These are phyloP conservation scores for Elsinoe australis DNA, from an alignment of 2,329 filamentous ascomycete genomes.

Conservation along the genomic window DNA sequence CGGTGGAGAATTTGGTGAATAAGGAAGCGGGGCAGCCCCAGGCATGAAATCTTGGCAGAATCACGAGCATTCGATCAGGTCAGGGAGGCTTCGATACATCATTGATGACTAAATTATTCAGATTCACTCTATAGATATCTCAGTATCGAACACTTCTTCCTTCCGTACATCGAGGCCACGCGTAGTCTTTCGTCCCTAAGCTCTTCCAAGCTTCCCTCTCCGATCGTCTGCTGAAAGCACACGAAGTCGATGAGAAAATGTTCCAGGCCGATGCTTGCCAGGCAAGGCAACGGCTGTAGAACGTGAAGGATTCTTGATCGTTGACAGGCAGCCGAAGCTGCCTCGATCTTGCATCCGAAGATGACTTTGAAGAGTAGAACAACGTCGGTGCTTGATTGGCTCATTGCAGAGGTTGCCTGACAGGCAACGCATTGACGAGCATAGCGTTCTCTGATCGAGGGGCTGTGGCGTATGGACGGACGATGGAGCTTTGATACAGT, in stretches of 20 bases:
- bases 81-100: no score
- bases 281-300: constrained; percentile 4
- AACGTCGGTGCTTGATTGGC: not conserved
- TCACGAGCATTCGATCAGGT: not conserved
- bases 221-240: constrained; percentile 12
- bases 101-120: no score
- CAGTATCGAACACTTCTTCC: no score
- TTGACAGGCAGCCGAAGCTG: not conserved
- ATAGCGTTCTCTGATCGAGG: no score
- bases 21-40: not conserved
- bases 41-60: not conserved
- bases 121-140: no score
- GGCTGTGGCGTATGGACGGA: no score
- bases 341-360: constrained; percentile 12
- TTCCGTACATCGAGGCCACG: no score
- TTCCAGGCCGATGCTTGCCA: constrained; percentile 3
- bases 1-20: not conserved
- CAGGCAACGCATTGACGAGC: no score
- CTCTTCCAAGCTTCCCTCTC: no score
- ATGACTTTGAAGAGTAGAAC: constrained; percentile 1
- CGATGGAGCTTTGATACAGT: no score
- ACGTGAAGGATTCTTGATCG: not conserved
- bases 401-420: no score
- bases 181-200: no score
- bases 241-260: constrained; percentile 17